phyloP scores from a whole-genome alignment of 352 stramenopile genomes.

The Thalassiosira exigua region DNA sequence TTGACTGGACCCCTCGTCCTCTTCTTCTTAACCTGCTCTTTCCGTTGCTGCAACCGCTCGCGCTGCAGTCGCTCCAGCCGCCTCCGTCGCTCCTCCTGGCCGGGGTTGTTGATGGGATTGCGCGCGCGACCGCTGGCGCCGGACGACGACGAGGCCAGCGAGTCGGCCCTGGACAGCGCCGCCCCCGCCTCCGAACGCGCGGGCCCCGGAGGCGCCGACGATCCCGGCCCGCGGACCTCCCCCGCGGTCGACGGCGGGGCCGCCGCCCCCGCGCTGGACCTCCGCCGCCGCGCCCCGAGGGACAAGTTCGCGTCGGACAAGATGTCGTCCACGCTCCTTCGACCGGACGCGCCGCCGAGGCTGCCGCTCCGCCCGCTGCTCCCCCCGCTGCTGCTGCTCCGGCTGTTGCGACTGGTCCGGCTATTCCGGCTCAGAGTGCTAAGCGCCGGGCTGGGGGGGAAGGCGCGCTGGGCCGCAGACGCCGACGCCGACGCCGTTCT shows the following conservation, averaged over 20 bases:
- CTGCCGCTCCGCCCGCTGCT: background rate
- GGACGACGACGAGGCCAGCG: background rate
- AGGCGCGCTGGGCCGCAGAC: too few relatives aligned
- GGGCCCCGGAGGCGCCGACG: too few relatives aligned
- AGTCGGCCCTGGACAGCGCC: background rate
- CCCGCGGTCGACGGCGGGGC: background rate
- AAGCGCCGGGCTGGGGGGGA: slow-evolving; percentile 23
- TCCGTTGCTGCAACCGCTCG: slow-evolving; percentile 7
- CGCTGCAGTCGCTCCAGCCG: slow-evolving; percentile 26
- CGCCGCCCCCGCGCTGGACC: background rate
- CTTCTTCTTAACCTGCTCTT: too few relatives aligned
- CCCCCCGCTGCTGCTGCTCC: background rate
- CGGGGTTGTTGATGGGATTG: background rate
- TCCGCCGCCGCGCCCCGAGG: slow-evolving; percentile 13
- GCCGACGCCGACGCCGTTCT: slow-evolving; percentile 1
- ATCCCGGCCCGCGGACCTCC: too few relatives aligned
- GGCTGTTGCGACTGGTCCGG: background rate
- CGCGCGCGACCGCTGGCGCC: background rate
- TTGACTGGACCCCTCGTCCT: too few relatives aligned
- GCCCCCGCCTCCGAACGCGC: slow-evolving; percentile 12
- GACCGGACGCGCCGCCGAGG: background rate
- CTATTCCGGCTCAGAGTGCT: slow-evolving; percentile 15
- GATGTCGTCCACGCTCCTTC: slow-evolving; percentile 52
- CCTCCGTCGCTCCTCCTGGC: slow-evolving; percentile 16
- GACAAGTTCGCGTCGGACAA: slow-evolving; percentile 20